These are phyloP conservation scores for Zhuliangozyma blackwelliae DNA, from an alignment of 1,139 yeast species.

Conservation along the genomic window DNA sequence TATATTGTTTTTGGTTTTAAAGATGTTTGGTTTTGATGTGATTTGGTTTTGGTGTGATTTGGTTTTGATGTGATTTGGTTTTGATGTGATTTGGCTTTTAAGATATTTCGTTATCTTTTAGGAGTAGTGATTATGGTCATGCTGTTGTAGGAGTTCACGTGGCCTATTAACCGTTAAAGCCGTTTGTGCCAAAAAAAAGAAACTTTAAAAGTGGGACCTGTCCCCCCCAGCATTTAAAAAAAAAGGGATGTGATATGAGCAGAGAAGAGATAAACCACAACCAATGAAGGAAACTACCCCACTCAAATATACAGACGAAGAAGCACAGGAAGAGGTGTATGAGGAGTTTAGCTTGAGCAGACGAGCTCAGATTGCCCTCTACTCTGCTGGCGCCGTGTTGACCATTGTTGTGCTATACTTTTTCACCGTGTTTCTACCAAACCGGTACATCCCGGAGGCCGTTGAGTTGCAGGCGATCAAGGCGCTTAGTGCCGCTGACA, in stretches of 20 bases:
- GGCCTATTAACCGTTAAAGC: no score
- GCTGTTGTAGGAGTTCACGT: no score
- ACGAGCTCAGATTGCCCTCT: conserved; percentile 12
- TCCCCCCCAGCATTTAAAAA: no score
- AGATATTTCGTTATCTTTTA: no score
- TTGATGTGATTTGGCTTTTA: no score
- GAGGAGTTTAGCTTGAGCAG: conserved; percentile 17
- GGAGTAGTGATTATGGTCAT: no score
- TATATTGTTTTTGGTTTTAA: background rate
- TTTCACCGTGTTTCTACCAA: conserved; percentile 33
- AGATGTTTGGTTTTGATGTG: no score
- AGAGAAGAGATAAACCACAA: background rate
- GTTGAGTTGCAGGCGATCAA: conserved; percentile 23
- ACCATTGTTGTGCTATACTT: conserved; percentile 21
- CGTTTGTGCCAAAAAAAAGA: background rate
- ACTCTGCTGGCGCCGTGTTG: conserved; percentile 13
- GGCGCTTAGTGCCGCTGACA: conserved; percentile 20
- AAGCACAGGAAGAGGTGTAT: conserved; percentile 11
- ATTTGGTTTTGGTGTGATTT: no score
- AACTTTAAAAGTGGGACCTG: no score
- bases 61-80: no score
- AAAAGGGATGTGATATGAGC: background rate
- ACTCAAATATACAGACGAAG: conserved; percentile 9
- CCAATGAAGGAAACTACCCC: conserved; percentile 14
- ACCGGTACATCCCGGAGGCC: conserved; percentile 31